phyloP scores from a whole-genome alignment of 2,329 filamentous ascomycete genomes.

The Seiridium unicorne region DNA sequence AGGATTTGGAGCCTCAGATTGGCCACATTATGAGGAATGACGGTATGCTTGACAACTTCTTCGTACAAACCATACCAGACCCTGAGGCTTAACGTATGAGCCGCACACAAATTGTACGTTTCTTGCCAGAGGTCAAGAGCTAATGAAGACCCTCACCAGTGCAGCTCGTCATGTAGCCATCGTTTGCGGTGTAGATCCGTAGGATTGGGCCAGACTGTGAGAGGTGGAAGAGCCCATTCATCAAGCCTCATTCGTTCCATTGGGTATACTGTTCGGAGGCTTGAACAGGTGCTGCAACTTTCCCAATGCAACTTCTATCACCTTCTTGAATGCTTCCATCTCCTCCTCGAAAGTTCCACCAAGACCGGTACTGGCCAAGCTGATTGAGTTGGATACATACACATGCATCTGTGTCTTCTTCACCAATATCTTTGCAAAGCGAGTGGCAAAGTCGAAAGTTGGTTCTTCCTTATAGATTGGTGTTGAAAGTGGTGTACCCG shows the following conservation, averaged over 20 bases:
- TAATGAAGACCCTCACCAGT: no score
- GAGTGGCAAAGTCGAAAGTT: constrained; percentile 82
- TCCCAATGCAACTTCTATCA: constrained; percentile 67
- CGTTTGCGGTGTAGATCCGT: no score
- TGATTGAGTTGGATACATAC: constrained; percentile 90
- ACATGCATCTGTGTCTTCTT: constrained; percentile 69
- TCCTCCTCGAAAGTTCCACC: constrained; percentile 89
- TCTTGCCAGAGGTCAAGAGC: no score
- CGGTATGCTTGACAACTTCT: no score
- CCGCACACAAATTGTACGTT: no score
- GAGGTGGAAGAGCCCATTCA: neutral
- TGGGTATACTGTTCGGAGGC: constrained; percentile 15
- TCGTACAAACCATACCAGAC: no score
- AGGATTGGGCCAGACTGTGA: no score
- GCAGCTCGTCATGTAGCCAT: no score
- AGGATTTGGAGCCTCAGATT: neutral
- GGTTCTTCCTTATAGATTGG: constrained; percentile 73
- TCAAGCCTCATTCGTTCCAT: constrained; percentile 13
- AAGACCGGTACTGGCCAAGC: constrained; percentile 69
- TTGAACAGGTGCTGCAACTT: constrained; percentile 41
- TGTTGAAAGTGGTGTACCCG: constrained; percentile 69
- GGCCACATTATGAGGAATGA: neutral
- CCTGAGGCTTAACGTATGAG: no score
- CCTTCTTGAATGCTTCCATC: constrained; percentile 79
- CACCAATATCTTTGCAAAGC: constrained; percentile 81